These are phyloP conservation scores for Kodamaea sagamina DNA, from an alignment of 805 yeast genomes.

Conservation along the genomic window DNA sequence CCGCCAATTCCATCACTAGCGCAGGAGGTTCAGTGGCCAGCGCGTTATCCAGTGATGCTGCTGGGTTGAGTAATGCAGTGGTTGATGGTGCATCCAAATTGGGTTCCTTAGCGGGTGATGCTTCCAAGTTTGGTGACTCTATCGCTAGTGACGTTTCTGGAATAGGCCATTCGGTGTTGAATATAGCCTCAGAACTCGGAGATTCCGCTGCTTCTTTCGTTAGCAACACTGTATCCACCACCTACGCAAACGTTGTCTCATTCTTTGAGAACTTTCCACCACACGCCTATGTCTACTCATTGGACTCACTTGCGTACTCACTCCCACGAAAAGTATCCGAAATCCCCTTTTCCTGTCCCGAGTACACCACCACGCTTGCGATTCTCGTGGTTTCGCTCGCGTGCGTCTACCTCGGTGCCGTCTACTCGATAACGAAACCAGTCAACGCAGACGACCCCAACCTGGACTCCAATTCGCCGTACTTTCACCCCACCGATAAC, in stretches of 20 bases:
- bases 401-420: constrained; percentile 19
- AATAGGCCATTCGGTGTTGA: too few relatives aligned
- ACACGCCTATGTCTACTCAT: not conserved
- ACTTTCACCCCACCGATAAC: constrained; percentile 27
- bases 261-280: not conserved
- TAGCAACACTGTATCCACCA: not conserved
- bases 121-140: too few relatives aligned
- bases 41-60: too few relatives aligned
- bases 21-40: too few relatives aligned
- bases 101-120: too few relatives aligned
- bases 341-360: not conserved
- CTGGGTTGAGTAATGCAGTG: too few relatives aligned
- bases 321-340: not conserved
- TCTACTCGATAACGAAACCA: constrained; percentile 27
- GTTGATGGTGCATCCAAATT: too few relatives aligned
- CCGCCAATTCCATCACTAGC: too few relatives aligned
- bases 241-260: not conserved
- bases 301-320: constrained; percentile 2
- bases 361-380: not conserved
- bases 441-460: constrained; percentile 25
- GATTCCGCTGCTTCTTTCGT: not conserved
- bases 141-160: too few relatives aligned
- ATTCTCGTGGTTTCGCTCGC: constrained; percentile 3
- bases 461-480: constrained; percentile 15
- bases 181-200: too few relatives aligned